These are phyloP conservation scores for Proteromonas lacertae DNA, from an alignment of 352 stramenopile species.

Conservation along the genomic window DNA sequence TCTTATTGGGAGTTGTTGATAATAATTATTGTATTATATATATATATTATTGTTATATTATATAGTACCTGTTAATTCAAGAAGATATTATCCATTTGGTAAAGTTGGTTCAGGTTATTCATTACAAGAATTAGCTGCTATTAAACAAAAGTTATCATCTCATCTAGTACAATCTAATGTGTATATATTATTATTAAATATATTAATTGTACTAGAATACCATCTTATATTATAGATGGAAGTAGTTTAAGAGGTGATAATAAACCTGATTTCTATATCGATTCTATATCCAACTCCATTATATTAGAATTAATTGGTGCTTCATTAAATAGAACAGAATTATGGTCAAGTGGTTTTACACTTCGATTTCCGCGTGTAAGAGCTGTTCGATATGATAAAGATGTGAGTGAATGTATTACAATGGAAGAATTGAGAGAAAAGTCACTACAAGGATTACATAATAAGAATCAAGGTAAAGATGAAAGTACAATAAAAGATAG, in stretches of 20 bases:
- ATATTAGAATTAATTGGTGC: constrained; percentile 1
- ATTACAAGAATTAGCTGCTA: background rate
- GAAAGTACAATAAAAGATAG: too few species aligned
- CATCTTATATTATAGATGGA: background rate
- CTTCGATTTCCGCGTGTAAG: background rate
- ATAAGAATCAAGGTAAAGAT: too few species aligned
- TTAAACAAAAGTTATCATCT: background rate
- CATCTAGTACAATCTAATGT: too few species aligned
- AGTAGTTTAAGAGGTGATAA: background rate
- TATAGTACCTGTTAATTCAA: background rate
- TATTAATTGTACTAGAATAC: background rate
- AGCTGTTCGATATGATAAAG: constrained; percentile 1
- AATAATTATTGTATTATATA: background rate
- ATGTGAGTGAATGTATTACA: background rate
- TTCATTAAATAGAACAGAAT: background rate
- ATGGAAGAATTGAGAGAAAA: background rate
- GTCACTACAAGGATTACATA: too few species aligned
- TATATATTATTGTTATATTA: background rate
- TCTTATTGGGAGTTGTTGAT: background rate
- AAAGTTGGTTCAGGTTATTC: constrained; percentile 2
- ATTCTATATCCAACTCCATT: background rate
- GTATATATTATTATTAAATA: background rate
- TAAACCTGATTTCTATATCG: background rate
- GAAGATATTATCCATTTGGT: background rate
- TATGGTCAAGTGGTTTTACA: background rate